Evolutionary conservation across 148 eudicot genomes (phyloP).

Genomic region (Pouteria glomerata): DNA sequence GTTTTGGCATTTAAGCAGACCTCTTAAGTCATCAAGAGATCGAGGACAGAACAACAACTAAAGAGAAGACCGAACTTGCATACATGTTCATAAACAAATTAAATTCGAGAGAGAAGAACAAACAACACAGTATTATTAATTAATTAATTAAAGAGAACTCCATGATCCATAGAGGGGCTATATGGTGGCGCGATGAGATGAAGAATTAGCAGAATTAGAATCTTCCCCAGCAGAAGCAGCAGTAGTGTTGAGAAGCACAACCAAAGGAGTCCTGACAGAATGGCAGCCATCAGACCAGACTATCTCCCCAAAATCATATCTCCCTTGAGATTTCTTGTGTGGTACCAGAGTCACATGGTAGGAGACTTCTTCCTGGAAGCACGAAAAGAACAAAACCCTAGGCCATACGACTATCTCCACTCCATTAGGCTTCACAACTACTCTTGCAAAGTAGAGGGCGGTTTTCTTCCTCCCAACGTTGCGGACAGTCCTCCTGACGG

Average conservation of each 20-base stretch:
- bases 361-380: conserved; percentile 24
- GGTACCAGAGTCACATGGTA: conserved; percentile 39
- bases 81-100: too few species aligned
- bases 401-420: conserved; percentile 47
- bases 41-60: too few species aligned
- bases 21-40: too few species aligned
- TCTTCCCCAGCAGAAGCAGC: not conserved
- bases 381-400: conserved; percentile 28
- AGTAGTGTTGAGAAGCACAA: conserved; percentile 29
- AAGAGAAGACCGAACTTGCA: too few species aligned
- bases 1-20: too few species aligned
- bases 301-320: conserved; percentile 49
- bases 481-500: conserved; percentile 33
- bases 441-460: conserved; percentile 23
- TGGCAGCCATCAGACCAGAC: conserved; percentile 42
- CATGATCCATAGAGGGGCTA: too few species aligned
- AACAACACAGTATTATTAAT: too few species aligned
- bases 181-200: too few species aligned
- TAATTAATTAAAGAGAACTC: too few species aligned
- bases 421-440: conserved; percentile 38
- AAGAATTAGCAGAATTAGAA: not conserved
- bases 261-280: conserved; percentile 44
- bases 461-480: conserved; percentile 34
- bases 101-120: too few species aligned
- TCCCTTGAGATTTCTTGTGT: conserved; percentile 32